Evolutionary conservation across 2,329 filamentous ascomycete genomes (phyloP).

Genomic region (Colletotrichum lupini): DNA sequence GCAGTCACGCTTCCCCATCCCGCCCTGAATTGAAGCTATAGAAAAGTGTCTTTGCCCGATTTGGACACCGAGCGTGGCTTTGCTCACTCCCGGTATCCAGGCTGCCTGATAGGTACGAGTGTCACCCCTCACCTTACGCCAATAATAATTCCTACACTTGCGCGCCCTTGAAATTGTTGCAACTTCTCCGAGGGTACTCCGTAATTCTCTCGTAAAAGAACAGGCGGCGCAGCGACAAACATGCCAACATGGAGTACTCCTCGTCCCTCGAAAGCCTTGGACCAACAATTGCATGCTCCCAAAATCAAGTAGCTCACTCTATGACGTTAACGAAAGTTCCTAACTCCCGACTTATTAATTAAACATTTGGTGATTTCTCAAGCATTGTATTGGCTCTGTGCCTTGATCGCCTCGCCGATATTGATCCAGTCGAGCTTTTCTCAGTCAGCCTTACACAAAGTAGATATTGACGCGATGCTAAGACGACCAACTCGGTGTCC

Average conservation of each 20-base stretch:
- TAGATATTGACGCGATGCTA: background rate
- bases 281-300: background rate
- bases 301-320: background rate
- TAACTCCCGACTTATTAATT: background rate
- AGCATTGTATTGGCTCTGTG: constrained; percentile 51
- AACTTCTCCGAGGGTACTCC: background rate
- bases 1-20: background rate
- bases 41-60: constrained; percentile 19
- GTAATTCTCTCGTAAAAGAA: background rate
- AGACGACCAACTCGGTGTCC: background rate
- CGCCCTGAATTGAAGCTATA: background rate
- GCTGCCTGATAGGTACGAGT: background rate
- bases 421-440: constrained; percentile 56
- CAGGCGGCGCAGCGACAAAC: background rate
- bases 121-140: background rate
- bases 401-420: constrained; percentile 51
- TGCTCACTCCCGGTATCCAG: background rate
- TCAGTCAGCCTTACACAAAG: constrained; percentile 14
- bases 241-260: background rate
- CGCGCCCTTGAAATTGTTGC: background rate
- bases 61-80: constrained; percentile 34
- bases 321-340: background rate
- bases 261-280: background rate
- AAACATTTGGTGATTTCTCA: constrained; percentile 19
- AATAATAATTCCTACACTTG: background rate